Evolutionary conservation across 2,329 filamentous ascomycete species (phyloP).

Genomic region (Drechslerella coelobrocha): DNA sequence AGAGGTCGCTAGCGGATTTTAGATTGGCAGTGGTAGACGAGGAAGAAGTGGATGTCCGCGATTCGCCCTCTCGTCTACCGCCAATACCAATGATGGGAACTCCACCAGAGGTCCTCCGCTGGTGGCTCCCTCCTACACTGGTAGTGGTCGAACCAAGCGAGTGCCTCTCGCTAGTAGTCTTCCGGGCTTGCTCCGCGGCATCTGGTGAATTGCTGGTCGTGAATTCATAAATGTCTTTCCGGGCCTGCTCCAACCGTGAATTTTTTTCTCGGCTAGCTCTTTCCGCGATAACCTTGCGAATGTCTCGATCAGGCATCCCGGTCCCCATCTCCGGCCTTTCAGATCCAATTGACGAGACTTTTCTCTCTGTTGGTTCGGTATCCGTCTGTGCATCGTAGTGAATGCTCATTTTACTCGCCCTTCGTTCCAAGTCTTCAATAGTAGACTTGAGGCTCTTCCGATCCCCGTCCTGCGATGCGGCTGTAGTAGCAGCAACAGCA

Average conservation of each 20-base stretch:
- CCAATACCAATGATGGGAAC: slow-evolving; percentile 29
- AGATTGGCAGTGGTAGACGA: slow-evolving; percentile 13
- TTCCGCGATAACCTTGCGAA: slow-evolving; percentile 35
- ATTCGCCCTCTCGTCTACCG: slow-evolving; percentile 22
- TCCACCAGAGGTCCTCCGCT: slow-evolving; percentile 41
- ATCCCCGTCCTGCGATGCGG: slow-evolving; percentile 4
- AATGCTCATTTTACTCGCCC: slow-evolving; percentile 37
- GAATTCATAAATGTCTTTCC: slow-evolving; percentile 39
- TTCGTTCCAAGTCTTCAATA: slow-evolving; percentile 35
- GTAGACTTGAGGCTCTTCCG: slow-evolving; percentile 12
- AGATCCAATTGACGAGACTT: too few species aligned
- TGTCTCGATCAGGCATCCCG: slow-evolving; percentile 29
- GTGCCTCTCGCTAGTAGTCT: slow-evolving; percentile 13
- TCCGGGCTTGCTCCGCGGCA: slow-evolving; percentile 10
- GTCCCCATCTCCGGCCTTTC: slow-evolving; percentile 5
- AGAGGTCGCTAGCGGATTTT: slow-evolving; percentile 39
- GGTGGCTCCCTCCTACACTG: slow-evolving; percentile 20
- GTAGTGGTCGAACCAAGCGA: background rate
- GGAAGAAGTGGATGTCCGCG: background rate
- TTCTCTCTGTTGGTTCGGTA: background rate
- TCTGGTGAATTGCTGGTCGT: slow-evolving; percentile 25
- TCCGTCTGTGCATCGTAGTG: slow-evolving; percentile 26
- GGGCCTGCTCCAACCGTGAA: slow-evolving; percentile 19
- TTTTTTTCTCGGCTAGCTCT: slow-evolving; percentile 15
- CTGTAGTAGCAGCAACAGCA: slow-evolving; percentile 48